Percentiles rank a stretch among this genome's conserved stretches.
phyloP scores from a whole-genome alignment of 2,329 filamentous ascomycete species.

The Pseudopyricularia cyperi region DNA sequence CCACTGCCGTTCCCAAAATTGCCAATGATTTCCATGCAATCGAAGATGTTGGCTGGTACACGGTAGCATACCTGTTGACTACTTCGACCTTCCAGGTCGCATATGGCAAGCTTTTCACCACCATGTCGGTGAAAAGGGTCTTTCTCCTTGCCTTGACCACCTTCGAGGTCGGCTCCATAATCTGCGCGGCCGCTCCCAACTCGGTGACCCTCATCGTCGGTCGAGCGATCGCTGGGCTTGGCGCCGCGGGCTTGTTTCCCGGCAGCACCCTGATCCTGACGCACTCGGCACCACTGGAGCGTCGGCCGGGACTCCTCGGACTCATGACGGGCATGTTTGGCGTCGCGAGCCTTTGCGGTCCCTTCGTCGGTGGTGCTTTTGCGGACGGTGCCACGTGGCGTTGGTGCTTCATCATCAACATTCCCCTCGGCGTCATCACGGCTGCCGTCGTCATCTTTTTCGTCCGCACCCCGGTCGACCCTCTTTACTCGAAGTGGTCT shows the following conservation, averaged over 20 bases:
- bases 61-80: conserved; percentile 25
- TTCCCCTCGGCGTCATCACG: conserved; percentile 21
- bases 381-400: conserved; percentile 25
- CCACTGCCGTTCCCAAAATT: not conserved
- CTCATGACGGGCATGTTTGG: conserved; percentile 14
- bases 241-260: conserved; percentile 33
- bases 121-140: conserved; percentile 28
- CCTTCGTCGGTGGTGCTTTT: conserved; percentile 27
- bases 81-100: conserved; percentile 29
- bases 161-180: conserved; percentile 34
- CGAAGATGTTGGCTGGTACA: conserved; percentile 11
- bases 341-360: conserved; percentile 29
- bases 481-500: not conserved
- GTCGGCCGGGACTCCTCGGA: conserved; percentile 18
- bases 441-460: not conserved
- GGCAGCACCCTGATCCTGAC: conserved; percentile 37
- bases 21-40: conserved; percentile 2
- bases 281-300: conserved; percentile 20
- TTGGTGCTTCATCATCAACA: conserved; percentile 31
- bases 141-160: conserved; percentile 21
- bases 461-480: not conserved
- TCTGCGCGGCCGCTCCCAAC: conserved; percentile 21
- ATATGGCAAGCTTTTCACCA: conserved; percentile 30
- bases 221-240: conserved; percentile 37
- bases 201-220: conserved; percentile 39